These are phyloP conservation scores for Penicillium brasilianum DNA, from an alignment of 2,329 filamentous ascomycete species.

Conservation along the genomic window DNA sequence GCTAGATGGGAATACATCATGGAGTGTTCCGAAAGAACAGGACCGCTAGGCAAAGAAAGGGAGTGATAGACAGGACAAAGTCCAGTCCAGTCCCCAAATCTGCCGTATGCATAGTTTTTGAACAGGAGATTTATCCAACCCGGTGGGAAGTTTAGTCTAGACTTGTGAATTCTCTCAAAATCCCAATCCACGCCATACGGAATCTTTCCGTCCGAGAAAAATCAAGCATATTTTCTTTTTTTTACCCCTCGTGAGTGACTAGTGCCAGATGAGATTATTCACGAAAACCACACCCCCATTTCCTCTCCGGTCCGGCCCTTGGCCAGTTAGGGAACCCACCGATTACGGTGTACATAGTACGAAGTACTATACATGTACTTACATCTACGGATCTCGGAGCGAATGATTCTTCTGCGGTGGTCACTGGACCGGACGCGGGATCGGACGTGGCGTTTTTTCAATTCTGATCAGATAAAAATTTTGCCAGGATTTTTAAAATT, in stretches of 20 bases:
- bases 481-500: background rate
- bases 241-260: background rate
- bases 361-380: background rate
- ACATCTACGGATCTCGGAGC: too few relatives aligned
- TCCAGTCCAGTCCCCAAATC: background rate
- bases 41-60: constrained; percentile 7
- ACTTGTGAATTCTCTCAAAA: background rate
- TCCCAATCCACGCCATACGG: background rate
- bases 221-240: background rate
- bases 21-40: background rate
- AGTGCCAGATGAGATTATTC: background rate
- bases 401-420: too few relatives aligned
- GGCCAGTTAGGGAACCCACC: background rate
- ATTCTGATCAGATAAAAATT: constrained; percentile 28
- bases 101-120: background rate
- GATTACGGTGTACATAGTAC: constrained; percentile 1
- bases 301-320: background rate
- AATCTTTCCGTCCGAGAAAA: background rate
- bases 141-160: too few relatives aligned
- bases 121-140: too few relatives aligned
- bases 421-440: background rate
- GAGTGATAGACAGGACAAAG: constrained; percentile 12
- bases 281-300: background rate
- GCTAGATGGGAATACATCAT: background rate
- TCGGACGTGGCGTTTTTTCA: background rate